These are phyloP conservation scores for Pilasporangium apinafurcum DNA, from an alignment of 352 stramenopile genomes.

Conservation along the genomic window DNA sequence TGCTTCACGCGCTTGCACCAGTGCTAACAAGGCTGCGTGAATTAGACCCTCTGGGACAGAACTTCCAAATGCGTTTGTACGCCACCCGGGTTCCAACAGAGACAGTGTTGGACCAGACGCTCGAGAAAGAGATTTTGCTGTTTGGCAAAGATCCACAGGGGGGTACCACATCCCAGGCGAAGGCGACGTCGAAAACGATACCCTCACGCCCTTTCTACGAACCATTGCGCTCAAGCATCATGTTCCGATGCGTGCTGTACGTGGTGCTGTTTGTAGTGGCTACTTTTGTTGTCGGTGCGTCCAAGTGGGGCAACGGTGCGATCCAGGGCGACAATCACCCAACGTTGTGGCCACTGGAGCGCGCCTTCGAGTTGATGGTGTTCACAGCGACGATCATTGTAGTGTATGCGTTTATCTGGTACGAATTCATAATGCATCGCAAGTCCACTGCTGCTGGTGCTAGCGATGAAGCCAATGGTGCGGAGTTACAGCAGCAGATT, in stretches of 20 bases:
- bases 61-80: conserved; percentile 26
- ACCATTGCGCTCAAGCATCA: conserved; percentile 39
- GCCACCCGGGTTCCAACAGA: conserved; percentile 18
- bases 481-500: background rate
- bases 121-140: no score
- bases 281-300: conserved; percentile 22
- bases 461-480: conserved; percentile 3
- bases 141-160: background rate
- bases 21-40: conserved; percentile 26
- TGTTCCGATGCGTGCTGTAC: conserved; percentile 24
- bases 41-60: conserved; percentile 24
- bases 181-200: conserved; percentile 7
- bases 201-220: conserved; percentile 37
- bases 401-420: conserved; percentile 42
- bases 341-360: conserved; percentile 47
- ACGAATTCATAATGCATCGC: conserved; percentile 27
- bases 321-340: conserved; percentile 43
- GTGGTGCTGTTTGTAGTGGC: conserved; percentile 26
- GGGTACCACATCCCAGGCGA: background rate
- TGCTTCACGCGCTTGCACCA: conserved; percentile 18
- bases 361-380: conserved; percentile 34
- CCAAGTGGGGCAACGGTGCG: conserved; percentile 37
- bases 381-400: conserved; percentile 37
- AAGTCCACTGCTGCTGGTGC: conserved; percentile 1
- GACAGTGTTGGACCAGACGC: background rate